Percentiles rank a stretch among this genome's conserved stretches.
Conservation (phyloP, 495 filamentous ascomycete species). For the Penicillium fimorum region DNA sequence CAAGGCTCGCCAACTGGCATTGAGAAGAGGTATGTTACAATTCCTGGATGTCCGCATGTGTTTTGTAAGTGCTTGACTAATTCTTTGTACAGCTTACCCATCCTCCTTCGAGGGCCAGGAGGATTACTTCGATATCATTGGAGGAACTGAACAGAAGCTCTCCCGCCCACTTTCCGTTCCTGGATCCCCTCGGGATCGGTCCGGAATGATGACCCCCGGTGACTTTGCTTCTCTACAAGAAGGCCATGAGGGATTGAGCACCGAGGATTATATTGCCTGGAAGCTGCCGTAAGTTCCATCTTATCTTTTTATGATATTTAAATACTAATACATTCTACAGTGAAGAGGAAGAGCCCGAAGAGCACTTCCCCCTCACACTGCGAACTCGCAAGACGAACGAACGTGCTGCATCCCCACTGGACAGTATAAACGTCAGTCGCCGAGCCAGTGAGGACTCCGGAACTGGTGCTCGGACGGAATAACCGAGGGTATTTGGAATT, state of each 20-base stretch:
- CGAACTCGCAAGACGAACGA: slow-evolving; percentile 43
- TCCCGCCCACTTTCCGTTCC: slow-evolving; percentile 90
- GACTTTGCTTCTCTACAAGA: slow-evolving; percentile 97
- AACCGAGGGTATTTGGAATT: slow-evolving; percentile 1
- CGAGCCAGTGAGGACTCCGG: slow-evolving; percentile 16
- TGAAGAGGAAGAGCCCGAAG: slow-evolving; percentile 93
- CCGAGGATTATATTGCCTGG: slow-evolving; percentile 98
- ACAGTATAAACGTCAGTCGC: slow-evolving; percentile 37
- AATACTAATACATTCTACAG: slow-evolving; percentile 39
- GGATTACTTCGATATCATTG: slow-evolving; percentile 80
- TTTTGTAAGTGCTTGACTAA: slow-evolving; percentile 11
- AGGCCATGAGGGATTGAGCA: slow-evolving; percentile 86
- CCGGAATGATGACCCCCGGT: slow-evolving; percentile 98
- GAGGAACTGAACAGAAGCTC: slow-evolving; percentile 87
- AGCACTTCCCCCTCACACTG: slow-evolving; percentile 87
- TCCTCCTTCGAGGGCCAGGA: slow-evolving; percentile 72
- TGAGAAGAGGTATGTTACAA: slow-evolving; percentile 63
- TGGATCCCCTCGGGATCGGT: slow-evolving; percentile 83
- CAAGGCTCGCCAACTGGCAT: slow-evolving; percentile 90
- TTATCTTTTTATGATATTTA: background rate
- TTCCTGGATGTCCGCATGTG: background rate
- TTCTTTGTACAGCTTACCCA: slow-evolving; percentile 66
- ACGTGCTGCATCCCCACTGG: slow-evolving; percentile 41
- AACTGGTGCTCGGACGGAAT: background rate
- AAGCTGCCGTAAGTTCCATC: slow-evolving; percentile 80